Evolutionary conservation across 345 rosid species (phyloP), one percentile per base, ranked within the genome.

Genomic region (Fremontodendron californicum): DNA sequence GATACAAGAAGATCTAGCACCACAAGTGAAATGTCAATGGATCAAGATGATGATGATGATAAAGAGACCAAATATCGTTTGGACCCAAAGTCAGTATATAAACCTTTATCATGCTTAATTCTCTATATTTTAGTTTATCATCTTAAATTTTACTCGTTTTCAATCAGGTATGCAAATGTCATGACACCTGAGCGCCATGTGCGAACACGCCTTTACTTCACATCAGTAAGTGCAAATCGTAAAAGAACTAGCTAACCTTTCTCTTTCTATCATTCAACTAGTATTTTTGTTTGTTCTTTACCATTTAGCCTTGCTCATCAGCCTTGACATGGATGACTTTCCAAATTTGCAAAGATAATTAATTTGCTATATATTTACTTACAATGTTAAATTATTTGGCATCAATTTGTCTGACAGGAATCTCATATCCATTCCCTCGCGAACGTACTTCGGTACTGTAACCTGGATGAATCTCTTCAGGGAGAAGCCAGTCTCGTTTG

Each of bases 181-280:
- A 92, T 74, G 89, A 91, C 94, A n/a, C 99, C 99, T 35, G 99
- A 94, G 73, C 98, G 98, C 57, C 99, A 96, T 75, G 92, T 96
- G 68, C 90, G 98, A 64, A 96, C 98, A 27, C 98, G 99, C 64
- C 98, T 96, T 64, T 96, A 96, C 88, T 96, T 96, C 82, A 96
- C 99, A 72, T 96, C 99, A 6, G 99, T 96, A 86, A 91, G 98
- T 86, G 79, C 52, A 51, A 64, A 71, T n/a, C 12, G 25, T 33
- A 19, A 11, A 51, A 37, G 48, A 73, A 33, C 16, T 31, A 35
- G 48, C 51, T 39, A 21, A 23, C 65, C 4, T 73, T 73, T 39
- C 35, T 73, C 49, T 55, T 73, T 55, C 76, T 37, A 6, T 51
- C 51, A 55, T 73, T 55, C 65, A 54, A 16, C 64, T 5, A 11